A percentile compares a stretch with the other conserved stretches of the same genome.
These are phyloP conservation scores for Sisymbrium irio DNA, from an alignment of 345 rosid species.

Conservation along the genomic window DNA sequence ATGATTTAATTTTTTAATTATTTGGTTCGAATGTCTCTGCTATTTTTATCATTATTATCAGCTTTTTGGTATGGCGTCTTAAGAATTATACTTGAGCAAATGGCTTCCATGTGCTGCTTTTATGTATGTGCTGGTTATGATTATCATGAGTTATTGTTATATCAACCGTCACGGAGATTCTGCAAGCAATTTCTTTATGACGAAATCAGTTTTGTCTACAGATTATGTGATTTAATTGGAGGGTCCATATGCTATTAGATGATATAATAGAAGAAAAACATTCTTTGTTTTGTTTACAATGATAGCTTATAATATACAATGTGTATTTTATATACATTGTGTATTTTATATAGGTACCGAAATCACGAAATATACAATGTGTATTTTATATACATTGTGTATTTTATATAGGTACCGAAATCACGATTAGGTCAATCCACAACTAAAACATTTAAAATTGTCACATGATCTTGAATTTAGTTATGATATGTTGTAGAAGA, in stretches of 20 bases:
- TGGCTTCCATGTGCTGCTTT: constrained; percentile 37
- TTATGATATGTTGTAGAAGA: neutral
- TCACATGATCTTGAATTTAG: neutral
- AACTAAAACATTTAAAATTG: neutral
- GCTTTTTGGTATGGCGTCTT: constrained; percentile 25
- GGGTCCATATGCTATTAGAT: constrained; percentile 1
- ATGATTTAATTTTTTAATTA: neutral
- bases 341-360: neutral
- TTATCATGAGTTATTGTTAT: constrained; percentile 16
- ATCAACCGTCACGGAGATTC: constrained; percentile 26
- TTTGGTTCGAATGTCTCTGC: constrained; percentile 27
- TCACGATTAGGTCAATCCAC: neutral
- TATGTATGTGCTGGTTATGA: constrained; percentile 14
- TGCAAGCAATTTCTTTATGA: constrained; percentile 20
- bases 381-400: neutral
- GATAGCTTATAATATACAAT: neutral
- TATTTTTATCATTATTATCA: constrained; percentile 32
- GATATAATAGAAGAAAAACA: neutral
- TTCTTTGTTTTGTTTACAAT: neutral
- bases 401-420: neutral
- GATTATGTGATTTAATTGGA: constrained; percentile 3
- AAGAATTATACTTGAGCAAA: constrained; percentile 23
- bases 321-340: too few relatives aligned
- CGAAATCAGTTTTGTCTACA: constrained; percentile 8
- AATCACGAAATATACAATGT: neutral